phyloP scores from a whole-genome alignment of 441 rosid species.

The Eutrema salsugineum region DNA sequence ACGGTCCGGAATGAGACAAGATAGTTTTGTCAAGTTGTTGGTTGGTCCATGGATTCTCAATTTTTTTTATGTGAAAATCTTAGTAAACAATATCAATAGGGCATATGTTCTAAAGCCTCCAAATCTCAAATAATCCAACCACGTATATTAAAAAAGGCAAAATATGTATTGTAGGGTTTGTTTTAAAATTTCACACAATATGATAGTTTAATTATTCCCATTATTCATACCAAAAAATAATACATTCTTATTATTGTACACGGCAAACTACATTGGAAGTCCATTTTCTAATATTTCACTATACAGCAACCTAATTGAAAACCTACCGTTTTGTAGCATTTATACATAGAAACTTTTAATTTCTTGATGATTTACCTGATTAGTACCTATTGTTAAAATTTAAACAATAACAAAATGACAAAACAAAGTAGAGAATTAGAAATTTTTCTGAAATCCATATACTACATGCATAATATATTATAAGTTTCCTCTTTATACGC shows the following conservation, averaged over 20 bases:
- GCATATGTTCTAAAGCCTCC: not conserved
- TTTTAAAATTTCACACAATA: not conserved
- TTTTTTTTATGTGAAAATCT: not conserved
- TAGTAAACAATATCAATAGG: not conserved
- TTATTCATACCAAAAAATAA: too few species aligned
- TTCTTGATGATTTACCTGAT: not conserved
- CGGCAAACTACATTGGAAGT: not conserved
- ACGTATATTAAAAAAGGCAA: conserved; percentile 12
- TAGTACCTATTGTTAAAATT: not conserved
- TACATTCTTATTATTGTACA: not conserved
- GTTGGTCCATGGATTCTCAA: conserved; percentile 22
- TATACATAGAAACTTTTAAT: not conserved
- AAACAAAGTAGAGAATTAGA: not conserved
- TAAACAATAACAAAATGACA: not conserved
- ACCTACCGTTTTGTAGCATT: not conserved
- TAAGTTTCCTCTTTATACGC: not conserved
- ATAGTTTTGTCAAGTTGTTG: conserved; percentile 21
- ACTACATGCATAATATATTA: not conserved
- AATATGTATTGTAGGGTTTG: conserved; percentile 17
- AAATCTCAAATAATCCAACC: not conserved
- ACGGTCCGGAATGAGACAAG: conserved; percentile 21
- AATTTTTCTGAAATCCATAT: not conserved
- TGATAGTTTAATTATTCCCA: not conserved
- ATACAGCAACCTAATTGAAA: not conserved
- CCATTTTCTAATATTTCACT: not conserved